A percentile compares a stretch with the other conserved stretches of the same genome.
phyloP scores from a whole-genome alignment of 257 asterid genomes.

The Solanum phureja region DNA sequence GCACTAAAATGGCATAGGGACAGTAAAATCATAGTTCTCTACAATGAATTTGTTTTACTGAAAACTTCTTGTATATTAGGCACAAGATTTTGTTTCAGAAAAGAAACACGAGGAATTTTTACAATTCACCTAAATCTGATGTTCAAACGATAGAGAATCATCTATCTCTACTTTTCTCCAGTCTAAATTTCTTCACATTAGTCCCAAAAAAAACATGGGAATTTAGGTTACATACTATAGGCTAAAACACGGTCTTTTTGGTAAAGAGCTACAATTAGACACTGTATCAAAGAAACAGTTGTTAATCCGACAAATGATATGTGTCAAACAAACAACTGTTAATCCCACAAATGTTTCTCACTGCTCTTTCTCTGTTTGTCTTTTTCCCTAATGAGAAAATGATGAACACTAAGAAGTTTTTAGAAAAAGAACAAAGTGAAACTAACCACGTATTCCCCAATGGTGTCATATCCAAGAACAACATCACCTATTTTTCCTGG shows the following conservation, averaged over 20 bases:
- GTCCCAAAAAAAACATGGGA: not conserved
- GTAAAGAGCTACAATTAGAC: not conserved
- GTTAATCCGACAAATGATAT: not conserved
- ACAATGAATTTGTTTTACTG: not conserved
- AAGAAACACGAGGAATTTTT: not conserved
- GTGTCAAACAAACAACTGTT: not conserved
- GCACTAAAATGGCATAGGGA: not conserved
- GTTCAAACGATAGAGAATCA: not conserved
- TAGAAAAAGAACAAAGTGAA: not conserved
- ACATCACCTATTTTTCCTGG: conserved; percentile 3
- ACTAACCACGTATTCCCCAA: conserved; percentile 4
- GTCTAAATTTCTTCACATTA: not conserved
- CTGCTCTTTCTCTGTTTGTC: not conserved
- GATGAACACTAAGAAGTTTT: not conserved
- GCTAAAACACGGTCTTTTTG: not conserved
- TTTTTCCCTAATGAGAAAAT: not conserved
- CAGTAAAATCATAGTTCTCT: not conserved
- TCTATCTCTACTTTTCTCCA: not conserved
- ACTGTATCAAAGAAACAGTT: not conserved
- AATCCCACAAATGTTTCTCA: not conserved
- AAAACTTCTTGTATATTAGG: not conserved
- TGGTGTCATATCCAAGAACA: conserved; percentile 15
- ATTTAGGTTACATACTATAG: not conserved
- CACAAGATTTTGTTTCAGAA: not conserved
- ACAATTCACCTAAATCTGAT: not conserved